These are phyloP conservation scores for Mucor racemosus DNA, from an alignment of 371 early-diverging fungal genomes.

Conservation along the genomic window DNA sequence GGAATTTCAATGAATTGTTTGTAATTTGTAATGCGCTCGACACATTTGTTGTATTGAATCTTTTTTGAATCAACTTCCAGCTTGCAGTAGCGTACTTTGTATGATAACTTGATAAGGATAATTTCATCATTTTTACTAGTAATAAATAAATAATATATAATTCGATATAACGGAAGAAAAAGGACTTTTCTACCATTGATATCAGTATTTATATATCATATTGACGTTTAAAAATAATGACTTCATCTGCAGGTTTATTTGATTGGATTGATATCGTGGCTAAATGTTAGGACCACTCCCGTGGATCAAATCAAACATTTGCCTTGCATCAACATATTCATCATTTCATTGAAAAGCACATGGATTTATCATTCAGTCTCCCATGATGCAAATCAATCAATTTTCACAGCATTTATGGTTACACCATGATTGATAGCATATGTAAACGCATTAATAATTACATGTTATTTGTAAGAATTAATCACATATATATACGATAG, in stretches of 20 bases:
- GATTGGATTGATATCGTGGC: constrained; percentile 2
- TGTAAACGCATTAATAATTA: not conserved
- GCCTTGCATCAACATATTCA: not conserved
- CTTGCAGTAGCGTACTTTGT: not conserved
- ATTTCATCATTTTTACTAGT: not conserved
- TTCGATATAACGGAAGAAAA: not conserved
- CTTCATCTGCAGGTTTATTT: constrained; percentile 3
- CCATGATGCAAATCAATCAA: not conserved
- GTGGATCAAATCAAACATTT: not conserved
- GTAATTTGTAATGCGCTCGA: not conserved
- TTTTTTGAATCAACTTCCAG: not conserved
- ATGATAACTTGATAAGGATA: not conserved
- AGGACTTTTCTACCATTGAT: not conserved
- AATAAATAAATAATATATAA: not conserved
- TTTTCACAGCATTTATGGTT: not conserved
- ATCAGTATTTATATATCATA: not conserved
- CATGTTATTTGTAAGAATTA: not conserved
- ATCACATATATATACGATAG: not conserved
- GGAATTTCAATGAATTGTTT: not conserved
- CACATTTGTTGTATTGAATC: not conserved
- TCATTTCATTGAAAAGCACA: not conserved
- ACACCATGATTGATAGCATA: constrained; percentile 6
- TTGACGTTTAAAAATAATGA: constrained; percentile 1
- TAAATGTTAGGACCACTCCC: constrained; percentile 1
- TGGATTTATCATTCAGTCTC: not conserved